Base-by-base conservation (phyloP, 768 basidiomycete species). In the Russula virescens region DNA sequence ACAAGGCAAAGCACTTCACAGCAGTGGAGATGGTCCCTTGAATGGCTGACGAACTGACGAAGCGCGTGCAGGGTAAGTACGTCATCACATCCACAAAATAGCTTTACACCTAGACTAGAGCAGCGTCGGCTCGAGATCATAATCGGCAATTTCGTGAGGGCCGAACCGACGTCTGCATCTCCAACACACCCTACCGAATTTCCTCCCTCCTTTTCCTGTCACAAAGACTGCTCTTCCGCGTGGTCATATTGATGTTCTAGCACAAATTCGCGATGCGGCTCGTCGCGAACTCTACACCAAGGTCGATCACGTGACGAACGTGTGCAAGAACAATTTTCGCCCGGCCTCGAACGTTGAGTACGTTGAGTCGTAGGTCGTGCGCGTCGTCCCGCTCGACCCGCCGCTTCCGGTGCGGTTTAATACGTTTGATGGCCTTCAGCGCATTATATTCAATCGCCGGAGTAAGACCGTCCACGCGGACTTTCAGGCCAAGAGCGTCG, bases 211-310 rank as follows among this genome's bases (percentile, higher is more conserved):
- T 92, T 63, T 83, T 99, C 38, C 86, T 98, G 53, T 98, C 97
- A 2, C 94, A 98, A 70, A 89, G 97, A 2, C 97, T 97, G 0
- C 79, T 98, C 48, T 93, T 91, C 73, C 92, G 96, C 28, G 85
- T 90, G 61, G 92, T 93, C 38, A 93, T 99, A 65, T 89, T 99
- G 77, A 99, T 99, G 97, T 99, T 99, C 78, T 97, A 99, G 76
- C 89, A 94, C 60, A 97, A 99, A 75, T 99, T 99, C 71, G 97
- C 97, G 0, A 80, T 95, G 64, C 88, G 97, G 2, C 83, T 99
- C 13, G 86, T 91, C 46, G 96, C 96, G 4, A 98, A 75, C 85
- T 99, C 4, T 99, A 97, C 72, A 87, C 97, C 14, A 93, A 94
- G 71, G 94, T 98, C 26, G 94, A 98, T 74, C 86, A 97, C 68